Percentiles rank a stretch among this genome's conserved stretches.
phyloP scores from a whole-genome alignment of 1,139 yeast species.

The Candida sp. region DNA sequence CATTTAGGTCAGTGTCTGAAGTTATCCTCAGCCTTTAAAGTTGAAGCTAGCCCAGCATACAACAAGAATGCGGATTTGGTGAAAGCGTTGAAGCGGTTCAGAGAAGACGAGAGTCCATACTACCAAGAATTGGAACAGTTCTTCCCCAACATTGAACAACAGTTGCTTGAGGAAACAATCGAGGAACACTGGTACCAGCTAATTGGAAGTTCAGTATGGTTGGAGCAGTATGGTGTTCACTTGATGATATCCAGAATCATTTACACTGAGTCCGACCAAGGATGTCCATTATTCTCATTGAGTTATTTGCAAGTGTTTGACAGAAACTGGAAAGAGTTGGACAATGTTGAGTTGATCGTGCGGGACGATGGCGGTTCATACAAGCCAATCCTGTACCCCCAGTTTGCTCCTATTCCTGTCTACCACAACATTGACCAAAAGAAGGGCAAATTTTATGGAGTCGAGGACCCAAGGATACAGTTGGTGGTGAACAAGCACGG shows the following conservation, averaged over 20 bases:
- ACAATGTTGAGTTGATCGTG: constrained; percentile 33
- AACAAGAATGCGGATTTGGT: constrained; percentile 14
- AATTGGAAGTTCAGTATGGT: constrained; percentile 46
- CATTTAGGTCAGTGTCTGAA: neutral
- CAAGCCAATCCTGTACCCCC: constrained; percentile 25
- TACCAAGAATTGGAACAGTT: constrained; percentile 28
- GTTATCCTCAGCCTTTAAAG: neutral
- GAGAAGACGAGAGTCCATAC: constrained; percentile 20
- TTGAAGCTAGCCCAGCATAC: neutral
- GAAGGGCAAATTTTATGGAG: constrained; percentile 36
- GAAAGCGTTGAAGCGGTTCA: constrained; percentile 14
- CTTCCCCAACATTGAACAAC: constrained; percentile 28
- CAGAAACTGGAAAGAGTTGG: constrained; percentile 42
- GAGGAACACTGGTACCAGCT: constrained; percentile 39
- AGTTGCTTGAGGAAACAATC: constrained; percentile 28
- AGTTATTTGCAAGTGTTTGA: constrained; percentile 42
- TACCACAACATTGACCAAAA: constrained; percentile 28
- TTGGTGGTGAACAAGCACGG: constrained; percentile 34
- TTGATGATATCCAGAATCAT: constrained; percentile 39
- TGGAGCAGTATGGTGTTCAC: constrained; percentile 44
- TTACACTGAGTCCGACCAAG: constrained; percentile 30
- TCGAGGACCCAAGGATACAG: constrained; percentile 52
- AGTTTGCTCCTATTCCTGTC: constrained; percentile 31
- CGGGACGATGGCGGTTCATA: constrained; percentile 21
- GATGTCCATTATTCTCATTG: constrained; percentile 32